Evolutionary conservation across 2,329 filamentous ascomycete species (phyloP), one percentile per base, ranked within the genome.

Genomic region (Fusarium luffae): DNA sequence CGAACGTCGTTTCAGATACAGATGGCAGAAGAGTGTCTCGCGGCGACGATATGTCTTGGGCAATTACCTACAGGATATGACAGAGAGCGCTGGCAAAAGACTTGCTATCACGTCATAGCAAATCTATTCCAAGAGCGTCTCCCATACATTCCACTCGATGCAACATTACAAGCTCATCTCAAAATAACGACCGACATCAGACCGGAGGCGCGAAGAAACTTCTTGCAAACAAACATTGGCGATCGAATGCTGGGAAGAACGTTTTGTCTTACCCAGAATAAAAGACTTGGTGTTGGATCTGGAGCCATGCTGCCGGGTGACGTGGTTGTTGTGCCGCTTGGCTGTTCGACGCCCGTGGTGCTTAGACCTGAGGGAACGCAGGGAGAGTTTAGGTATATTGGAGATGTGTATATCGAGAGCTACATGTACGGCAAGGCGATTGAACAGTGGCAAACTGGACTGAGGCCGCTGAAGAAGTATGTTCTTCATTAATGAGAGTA

Each of bases 221-320:
- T 54, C 25, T 1, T 69, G 0, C 60, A 69, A 3, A 34, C 21
- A 1, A 59, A 69, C 6, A 66, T 69, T 21, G 66, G 55, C 1
- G 60, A 69, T 9, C 41, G 32, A 4, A 69, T 69, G 55, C 66
- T 66, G 25, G 55, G 66, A 9, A 48, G 66, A 5, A 54, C 61
- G 8, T 62, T 69, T 14, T 69, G 66, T 18, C 46, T 66, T 19
- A 69, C 66, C 1, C 43, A 62, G 1, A 42, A 66, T 1, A 32
- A 41, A 13, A 21, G 50, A 14, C 18, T 69, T 14, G 66, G 47
- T 11, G 43, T 69, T 44, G 66, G 66, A 2, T 43, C 66, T 4
- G 66, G 55, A 3, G 54, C 69, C 9, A 66, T 69, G 66, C 51
- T 69, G 11, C 42, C 61, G 4, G 66, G 61, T 1, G 66, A 69